Conservation (phyloP, 805 yeast genomes). For the Starmerella powellii region DNA sequence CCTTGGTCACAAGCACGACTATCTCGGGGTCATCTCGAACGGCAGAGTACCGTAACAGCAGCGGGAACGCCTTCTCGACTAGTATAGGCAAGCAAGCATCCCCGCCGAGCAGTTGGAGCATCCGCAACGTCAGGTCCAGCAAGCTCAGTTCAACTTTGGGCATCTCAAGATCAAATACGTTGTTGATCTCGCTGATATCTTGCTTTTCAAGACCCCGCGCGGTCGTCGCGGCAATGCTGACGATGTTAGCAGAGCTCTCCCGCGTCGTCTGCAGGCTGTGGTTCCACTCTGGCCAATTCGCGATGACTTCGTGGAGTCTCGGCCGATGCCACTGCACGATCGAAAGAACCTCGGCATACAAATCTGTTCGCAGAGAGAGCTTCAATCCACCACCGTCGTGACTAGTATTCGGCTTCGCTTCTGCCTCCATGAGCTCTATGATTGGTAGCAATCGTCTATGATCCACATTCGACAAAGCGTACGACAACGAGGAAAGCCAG, state of each 20-base stretch:
- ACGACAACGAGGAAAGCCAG: slow-evolving; percentile 69
- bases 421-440: neutral
- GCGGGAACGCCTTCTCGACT: slow-evolving; percentile 48
- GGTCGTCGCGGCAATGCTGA: slow-evolving; percentile 6
- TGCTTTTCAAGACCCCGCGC: neutral
- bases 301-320: neutral
- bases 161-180: slow-evolving; percentile 4
- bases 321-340: slow-evolving; percentile 7
- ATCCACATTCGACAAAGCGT: slow-evolving; percentile 50
- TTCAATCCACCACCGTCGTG: slow-evolving; percentile 14
- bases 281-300: slow-evolving; percentile 12
- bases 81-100: slow-evolving; percentile 43
- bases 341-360: slow-evolving; percentile 11
- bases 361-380: slow-evolving; percentile 7
- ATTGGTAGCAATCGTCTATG: slow-evolving; percentile 41
- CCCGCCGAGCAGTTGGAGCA: slow-evolving; percentile 44
- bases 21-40: slow-evolving; percentile 70
- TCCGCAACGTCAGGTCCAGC: slow-evolving; percentile 27
- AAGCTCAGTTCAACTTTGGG: slow-evolving; percentile 12
- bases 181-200: neutral
- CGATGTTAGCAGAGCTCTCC: slow-evolving; percentile 11
- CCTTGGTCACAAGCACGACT: slow-evolving; percentile 34
- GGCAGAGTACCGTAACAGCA: slow-evolving; percentile 48
- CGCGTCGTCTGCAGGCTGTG: slow-evolving; percentile 15
- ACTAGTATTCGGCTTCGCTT: slow-evolving; percentile 6